These are phyloP conservation scores for Dothistroma septosporum DNA, from an alignment of 2,329 filamentous ascomycete genomes.

Conservation along the genomic window DNA sequence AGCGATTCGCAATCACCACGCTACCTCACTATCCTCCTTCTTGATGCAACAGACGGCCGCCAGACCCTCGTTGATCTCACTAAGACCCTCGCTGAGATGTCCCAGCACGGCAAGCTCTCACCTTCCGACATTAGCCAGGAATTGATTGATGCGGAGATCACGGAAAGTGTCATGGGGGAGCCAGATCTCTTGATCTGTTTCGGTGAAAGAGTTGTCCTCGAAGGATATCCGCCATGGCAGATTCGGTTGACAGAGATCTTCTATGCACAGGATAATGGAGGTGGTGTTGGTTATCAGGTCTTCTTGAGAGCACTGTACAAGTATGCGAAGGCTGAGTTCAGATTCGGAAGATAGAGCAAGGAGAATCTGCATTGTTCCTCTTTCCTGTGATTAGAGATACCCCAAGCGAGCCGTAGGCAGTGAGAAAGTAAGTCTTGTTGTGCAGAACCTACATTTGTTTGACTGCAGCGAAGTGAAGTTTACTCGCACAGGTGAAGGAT, in stretches of 20 bases:
- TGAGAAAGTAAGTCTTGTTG: background rate
- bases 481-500: no score
- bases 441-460: background rate
- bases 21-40: conserved; percentile 64
- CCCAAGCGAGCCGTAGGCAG: background rate
- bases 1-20: conserved; percentile 38
- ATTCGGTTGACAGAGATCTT: conserved; percentile 93
- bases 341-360: conserved; percentile 59
- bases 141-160: conserved; percentile 84
- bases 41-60: conserved; percentile 83
- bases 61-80: conserved; percentile 95
- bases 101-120: conserved; percentile 78
- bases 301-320: conserved; percentile 81
- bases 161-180: conserved; percentile 72
- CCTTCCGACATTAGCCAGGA: conserved; percentile 78
- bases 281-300: conserved; percentile 83
- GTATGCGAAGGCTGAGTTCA: conserved; percentile 83
- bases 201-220: conserved; percentile 73
- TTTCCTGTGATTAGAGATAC: background rate
- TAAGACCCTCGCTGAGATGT: conserved; percentile 91
- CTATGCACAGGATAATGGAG: conserved; percentile 43
- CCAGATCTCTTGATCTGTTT: conserved; percentile 89
- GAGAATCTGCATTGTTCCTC: background rate
- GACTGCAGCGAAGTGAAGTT: no score
- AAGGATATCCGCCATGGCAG: conserved; percentile 96